Percentiles rank a stretch among this genome's conserved stretches.
Evolutionary conservation across 192 early-diverging fungal genomes (phyloP).

Genomic region (Coemansia aciculifera): DNA sequence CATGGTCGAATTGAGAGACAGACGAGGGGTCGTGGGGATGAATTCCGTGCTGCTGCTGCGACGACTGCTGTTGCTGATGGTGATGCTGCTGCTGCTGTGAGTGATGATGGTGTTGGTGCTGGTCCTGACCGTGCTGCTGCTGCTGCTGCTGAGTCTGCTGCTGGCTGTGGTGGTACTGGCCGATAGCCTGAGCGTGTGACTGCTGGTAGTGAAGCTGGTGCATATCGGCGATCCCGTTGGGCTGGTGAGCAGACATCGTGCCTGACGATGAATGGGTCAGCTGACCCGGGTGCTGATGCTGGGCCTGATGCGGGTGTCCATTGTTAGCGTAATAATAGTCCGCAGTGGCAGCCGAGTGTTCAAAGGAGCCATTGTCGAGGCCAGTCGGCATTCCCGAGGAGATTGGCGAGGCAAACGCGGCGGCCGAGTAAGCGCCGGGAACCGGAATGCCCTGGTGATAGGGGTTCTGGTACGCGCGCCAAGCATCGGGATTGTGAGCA

Average conservation of each 20-base stretch:
- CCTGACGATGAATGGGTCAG: constrained; percentile 12
- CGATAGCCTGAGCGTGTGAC: not conserved
- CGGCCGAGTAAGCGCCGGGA: constrained; percentile 25
- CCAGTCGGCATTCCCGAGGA: constrained; percentile 22
- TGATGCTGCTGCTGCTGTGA: not conserved
- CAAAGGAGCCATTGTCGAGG: constrained; percentile 22
- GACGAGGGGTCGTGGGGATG: not conserved
- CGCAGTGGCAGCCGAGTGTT: constrained; percentile 12
- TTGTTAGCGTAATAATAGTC: constrained; percentile 28
- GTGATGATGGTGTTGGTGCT: constrained; percentile 10
- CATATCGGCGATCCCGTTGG: constrained; percentile 30
- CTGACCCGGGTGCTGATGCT: constrained; percentile 23
- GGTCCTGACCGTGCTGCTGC: not conserved
- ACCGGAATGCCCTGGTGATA: constrained; percentile 27
- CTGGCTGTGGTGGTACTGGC: constrained; percentile 8
- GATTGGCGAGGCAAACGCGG: constrained; percentile 37
- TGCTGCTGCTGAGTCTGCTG: constrained; percentile 4
- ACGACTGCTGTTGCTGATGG: not conserved
- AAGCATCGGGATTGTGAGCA: constrained; percentile 21
- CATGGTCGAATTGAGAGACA: constrained; percentile 31
- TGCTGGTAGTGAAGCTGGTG: constrained; percentile 28
- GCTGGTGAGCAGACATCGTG: constrained; percentile 24
- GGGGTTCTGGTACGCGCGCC: constrained; percentile 28
- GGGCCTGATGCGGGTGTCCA: constrained; percentile 8
- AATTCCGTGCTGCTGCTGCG: not conserved